Evolutionary conservation across 2,329 filamentous ascomycete genomes (phyloP).

Genomic region (Aspergillus oerlinghausenensis): DNA sequence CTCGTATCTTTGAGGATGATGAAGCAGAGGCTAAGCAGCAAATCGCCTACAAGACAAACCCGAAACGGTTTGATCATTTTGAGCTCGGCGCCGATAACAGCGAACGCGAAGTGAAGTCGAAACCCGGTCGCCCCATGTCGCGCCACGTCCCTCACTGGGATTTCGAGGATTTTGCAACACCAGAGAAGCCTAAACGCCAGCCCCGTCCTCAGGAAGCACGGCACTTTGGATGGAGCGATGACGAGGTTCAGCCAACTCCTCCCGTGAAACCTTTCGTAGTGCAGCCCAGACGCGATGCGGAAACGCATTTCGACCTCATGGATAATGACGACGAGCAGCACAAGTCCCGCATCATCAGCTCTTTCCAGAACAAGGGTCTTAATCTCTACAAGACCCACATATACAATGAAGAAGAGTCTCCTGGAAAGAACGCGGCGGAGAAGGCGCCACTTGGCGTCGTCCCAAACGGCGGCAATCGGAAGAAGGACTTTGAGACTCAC

Average conservation of each 20-base stretch:
- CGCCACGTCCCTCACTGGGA: slow-evolving; percentile 71
- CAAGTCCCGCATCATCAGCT: slow-evolving; percentile 37
- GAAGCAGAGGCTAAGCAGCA: slow-evolving; percentile 46
- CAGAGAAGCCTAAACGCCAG: slow-evolving; percentile 66
- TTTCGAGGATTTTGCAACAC: slow-evolving; percentile 83
- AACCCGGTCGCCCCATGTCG: slow-evolving; percentile 25
- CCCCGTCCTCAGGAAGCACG: slow-evolving; percentile 65
- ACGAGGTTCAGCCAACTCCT: slow-evolving; percentile 38
- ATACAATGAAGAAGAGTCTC: slow-evolving; percentile 57
- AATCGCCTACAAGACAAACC: slow-evolving; percentile 57
- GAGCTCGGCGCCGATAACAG: slow-evolving; percentile 31
- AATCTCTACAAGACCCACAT: slow-evolving; percentile 75
- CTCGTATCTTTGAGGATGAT: slow-evolving; percentile 60
- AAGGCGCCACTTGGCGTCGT: slow-evolving; percentile 57
- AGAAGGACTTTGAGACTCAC: slow-evolving; percentile 72
- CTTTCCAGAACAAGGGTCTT: slow-evolving; percentile 62
- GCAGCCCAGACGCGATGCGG: slow-evolving; percentile 72
- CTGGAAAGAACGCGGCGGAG: slow-evolving; percentile 17
- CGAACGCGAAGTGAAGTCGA: slow-evolving; percentile 23
- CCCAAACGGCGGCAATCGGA: slow-evolving; percentile 68
- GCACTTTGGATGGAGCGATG: slow-evolving; percentile 71
- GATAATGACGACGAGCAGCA: slow-evolving; percentile 67
- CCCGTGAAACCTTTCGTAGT: slow-evolving; percentile 53
- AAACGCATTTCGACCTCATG: slow-evolving; percentile 76
- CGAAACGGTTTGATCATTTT: slow-evolving; percentile 72